Base-by-base conservation (phyloP, 106 monocot species). In the Phalaenopsis equestris region DNA sequence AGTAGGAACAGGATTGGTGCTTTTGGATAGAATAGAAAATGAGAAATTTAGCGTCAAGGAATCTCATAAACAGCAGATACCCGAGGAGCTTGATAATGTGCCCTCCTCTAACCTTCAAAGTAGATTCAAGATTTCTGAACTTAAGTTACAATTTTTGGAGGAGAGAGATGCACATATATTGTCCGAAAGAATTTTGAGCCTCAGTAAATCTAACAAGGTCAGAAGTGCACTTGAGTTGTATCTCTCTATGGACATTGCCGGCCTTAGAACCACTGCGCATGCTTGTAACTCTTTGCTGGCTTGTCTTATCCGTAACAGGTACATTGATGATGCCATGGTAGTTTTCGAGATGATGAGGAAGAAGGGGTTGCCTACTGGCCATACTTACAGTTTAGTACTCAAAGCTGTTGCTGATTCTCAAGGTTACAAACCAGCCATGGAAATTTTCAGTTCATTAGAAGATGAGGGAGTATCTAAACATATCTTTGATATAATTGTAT, bases 221-320 rank as follows among this genome's bases (percentile, higher is more conserved):
- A 88, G 85, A 65, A 91, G 94, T 81, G 98, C 93, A n/a, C 77
- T 86, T 23, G 93, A 94, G 77, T 82, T 99, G 79, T 94, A 84
- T 82, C 49, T 64, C 6, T 99, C 98, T 42, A 94, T 99, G 91
- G 77, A 82, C 42, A 84, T 77, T 2, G 74, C 86, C 5, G 90
- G 86, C 23, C 84, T 99, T 65, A 82, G n/a, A 49, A 87, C 93
- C 1, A 85, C 83, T 79, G 82, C 90, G 3, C 94, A 99, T 86
- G 89, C 98, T 55, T 91, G 93, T 67, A 99, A 99, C 87, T 99
- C 94, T 16, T 80, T 99, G 38, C 49, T 99, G 12, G 67, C 94
- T 41, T 93, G 91, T 70, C 87, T 95, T 72, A 11, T 92, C n/a
- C 87, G 98, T 8, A 91, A 82, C 56, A 75, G 82, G 9, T 86